phyloP scores from a whole-genome alignment of 129 eudicot species.

The Heracleum sosnowskyi region DNA sequence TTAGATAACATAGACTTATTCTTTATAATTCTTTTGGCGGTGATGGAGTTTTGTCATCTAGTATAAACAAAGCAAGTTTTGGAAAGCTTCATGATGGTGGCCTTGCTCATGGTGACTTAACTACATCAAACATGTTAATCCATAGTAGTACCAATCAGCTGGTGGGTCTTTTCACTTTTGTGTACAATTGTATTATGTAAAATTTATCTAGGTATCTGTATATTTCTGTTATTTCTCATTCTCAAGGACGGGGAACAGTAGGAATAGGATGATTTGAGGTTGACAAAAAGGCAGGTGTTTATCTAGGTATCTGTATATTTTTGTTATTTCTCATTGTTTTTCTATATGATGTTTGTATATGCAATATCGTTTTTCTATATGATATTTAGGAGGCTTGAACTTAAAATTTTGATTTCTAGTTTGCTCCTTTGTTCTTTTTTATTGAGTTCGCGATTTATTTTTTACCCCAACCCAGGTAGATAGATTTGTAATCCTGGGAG shows the following conservation, averaged over 20 bases:
- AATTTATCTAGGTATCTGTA: background rate
- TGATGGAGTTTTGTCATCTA: background rate
- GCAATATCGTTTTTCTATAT: too few relatives aligned
- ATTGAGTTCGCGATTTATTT: too few relatives aligned
- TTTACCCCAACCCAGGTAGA: too few relatives aligned
- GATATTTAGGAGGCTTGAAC: too few relatives aligned
- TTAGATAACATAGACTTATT: background rate
- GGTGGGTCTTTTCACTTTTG: conserved; percentile 45
- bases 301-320: too few relatives aligned
- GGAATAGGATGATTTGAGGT: background rate
- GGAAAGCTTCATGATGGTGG: conserved; percentile 98
- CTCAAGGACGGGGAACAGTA: too few relatives aligned
- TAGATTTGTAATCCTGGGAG: too few relatives aligned
- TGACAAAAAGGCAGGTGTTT: background rate
- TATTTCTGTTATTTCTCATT: too few relatives aligned
- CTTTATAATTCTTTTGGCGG: background rate
- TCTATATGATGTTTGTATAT: too few relatives aligned
- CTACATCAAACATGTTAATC: conserved; percentile 95
- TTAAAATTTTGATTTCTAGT: too few relatives aligned
- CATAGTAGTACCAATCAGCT: conserved; percentile 58
- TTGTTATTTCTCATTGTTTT: too few relatives aligned
- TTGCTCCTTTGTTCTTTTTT: too few relatives aligned
- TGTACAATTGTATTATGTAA: background rate
- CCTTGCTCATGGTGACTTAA: conserved; percentile 86
- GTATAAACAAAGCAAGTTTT: conserved; percentile 17